These are phyloP conservation scores for Septoria linicola DNA, from an alignment of 2,329 filamentous ascomycete species.

Conservation along the genomic window DNA sequence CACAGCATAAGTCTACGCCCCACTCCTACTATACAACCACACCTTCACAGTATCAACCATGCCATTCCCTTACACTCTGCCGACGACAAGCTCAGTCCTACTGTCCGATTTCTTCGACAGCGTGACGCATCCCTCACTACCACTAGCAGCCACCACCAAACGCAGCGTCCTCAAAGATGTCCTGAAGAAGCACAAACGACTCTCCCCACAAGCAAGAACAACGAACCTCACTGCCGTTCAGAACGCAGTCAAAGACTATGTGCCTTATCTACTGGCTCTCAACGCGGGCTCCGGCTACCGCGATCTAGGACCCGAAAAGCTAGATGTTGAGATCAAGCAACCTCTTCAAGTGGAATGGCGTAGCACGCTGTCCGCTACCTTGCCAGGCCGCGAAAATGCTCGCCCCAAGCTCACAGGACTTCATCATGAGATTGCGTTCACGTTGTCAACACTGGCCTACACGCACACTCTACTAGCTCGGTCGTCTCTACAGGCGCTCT, in stretches of 20 bases:
- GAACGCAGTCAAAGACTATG: constrained; percentile 69
- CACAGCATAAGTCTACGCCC: background rate
- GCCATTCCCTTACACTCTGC: constrained; percentile 86
- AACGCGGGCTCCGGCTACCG: constrained; percentile 62
- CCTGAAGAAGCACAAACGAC: constrained; percentile 84
- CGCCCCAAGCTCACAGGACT: constrained; percentile 71
- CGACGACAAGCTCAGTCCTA: constrained; percentile 83
- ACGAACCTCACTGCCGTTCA: constrained; percentile 69
- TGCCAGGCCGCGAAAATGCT: constrained; percentile 63
- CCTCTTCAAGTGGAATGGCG: constrained; percentile 77
- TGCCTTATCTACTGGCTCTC: constrained; percentile 79
- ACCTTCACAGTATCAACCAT: constrained; percentile 50
- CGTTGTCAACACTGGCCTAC: constrained; percentile 73
- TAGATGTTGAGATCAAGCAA: constrained; percentile 66
- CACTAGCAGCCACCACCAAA: constrained; percentile 75
- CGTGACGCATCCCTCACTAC: constrained; percentile 83
- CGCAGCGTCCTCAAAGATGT: constrained; percentile 79
- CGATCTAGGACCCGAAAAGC: constrained; percentile 56
- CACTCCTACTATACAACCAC: background rate
- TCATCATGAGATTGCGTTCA: constrained; percentile 80
- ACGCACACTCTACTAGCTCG: constrained; percentile 72
- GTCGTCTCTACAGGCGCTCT: constrained; percentile 69
- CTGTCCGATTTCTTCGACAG: constrained; percentile 76
- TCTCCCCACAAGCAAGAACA: constrained; percentile 69
- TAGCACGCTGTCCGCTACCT: constrained; percentile 66